Base-by-base conservation (phyloP, 225 moss, liverwort and hornwort species). In the Sphagnum tenellum region DNA sequence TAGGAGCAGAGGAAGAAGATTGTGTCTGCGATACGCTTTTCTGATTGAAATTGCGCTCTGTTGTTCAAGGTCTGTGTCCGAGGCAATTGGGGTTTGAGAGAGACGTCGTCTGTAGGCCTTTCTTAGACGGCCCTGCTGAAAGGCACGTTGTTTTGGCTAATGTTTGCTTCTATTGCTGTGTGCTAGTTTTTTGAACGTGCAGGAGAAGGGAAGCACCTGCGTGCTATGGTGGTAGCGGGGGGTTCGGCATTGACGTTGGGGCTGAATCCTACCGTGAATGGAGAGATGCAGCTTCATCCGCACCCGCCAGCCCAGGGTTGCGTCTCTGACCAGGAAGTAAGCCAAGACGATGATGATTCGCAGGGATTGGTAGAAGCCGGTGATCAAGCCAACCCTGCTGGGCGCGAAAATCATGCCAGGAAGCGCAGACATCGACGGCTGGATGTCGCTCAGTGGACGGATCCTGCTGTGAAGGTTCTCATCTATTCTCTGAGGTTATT, bases 361-460 rank as follows among this genome's bases (percentile, higher is more conserved):
- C 48, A 64, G 12, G 12, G 48, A 49, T 49, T 48, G 63, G 63
- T 64, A 48, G 12, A 48, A 7, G 49, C 48, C 48, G 14, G 48
- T 13, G 63, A 51, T 11, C 2, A n/a, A 2, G 11, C 29, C 4
- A 12, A n/a, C 12, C 50, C 63, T 48, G 10, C 63, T 9, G n/a
- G 13, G 10, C 63, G 49, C 48, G 63, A 63, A 2, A 63, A 49
- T 7, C 48, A 14, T 7, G 7, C 10, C n/a, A 64, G 50, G 6
- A 64, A 64, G 14, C 63, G 63, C 48, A 48, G 63, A 8, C 48
- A 49, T 12, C 48, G 63, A 13, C 48, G 63, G 48, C 48, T 14
- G 7, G 63, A 64, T 49, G 63, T 64, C 11, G 63, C 63, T 5
- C 63, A 64, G 14, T 64, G 63, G 63, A 64, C 63, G 7, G 63